Base-by-base conservation (phyloP, 306 rosid species). In the Prunus kanzakura region DNA sequence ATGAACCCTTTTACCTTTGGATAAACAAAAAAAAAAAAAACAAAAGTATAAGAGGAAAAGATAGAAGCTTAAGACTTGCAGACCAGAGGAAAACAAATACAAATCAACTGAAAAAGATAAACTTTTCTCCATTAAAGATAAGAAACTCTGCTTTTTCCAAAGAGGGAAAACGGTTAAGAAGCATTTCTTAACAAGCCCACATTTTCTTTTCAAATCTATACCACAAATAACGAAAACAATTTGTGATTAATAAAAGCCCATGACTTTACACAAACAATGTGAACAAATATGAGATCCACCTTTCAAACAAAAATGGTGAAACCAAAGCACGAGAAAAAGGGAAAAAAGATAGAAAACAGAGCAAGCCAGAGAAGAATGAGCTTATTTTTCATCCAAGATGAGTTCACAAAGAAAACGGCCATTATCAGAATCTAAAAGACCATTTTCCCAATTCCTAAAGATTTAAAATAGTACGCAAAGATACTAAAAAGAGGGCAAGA, bases 121-220 rank as follows among this genome's bases (percentile, higher is more conserved):
- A 55, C 32, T 79, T 73, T 74, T 30, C 79, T 72, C 38, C 41
- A 6, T 11, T 29, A 23, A 45, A 66, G 64, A 66, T 41, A 29
- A 75, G 43, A 57, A 29, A 47, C 57, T 49, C 51, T 38, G 45
- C 62, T 66, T 65, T 65, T 46, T 15, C 19, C 22, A 11, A 67
- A 1, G 22, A 8, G 13, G 27, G 25, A 22, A 49, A 58, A 71
- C 69, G 19, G 70, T 47, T 54, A n/a, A 16, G 50, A 29, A 45
- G 5, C 58, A 50, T 29, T 73, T 25, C 30, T 11, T 6, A 65
- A 75, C 49, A 66, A 70, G 41, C 43, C 45, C 38, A 66, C 51
- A 55, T 38, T 65, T 80, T 32, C 60, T 23, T 38, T 46, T 8
- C 43, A 29, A 77, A 32, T 55, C 30, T 32, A 45, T 8, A 18